Percentiles rank a stretch among this genome's conserved stretches.
Conservation (phyloP, 2,329 filamentous ascomycete species). For the Penicillium digitatum region DNA sequence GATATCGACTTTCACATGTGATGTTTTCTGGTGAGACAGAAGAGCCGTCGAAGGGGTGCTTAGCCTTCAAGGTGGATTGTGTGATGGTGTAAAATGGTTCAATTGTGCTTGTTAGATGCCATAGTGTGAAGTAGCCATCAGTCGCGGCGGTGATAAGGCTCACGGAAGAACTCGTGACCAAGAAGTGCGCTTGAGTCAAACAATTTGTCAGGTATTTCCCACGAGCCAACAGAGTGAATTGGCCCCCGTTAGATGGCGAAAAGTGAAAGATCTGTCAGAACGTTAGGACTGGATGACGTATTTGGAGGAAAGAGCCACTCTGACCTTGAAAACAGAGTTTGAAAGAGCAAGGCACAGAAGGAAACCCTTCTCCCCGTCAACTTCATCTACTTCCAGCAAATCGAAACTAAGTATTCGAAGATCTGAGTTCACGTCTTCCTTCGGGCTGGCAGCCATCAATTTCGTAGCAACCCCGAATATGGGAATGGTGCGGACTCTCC, state of each 20-base stretch:
- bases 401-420: slow-evolving; percentile 80
- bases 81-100: slow-evolving; percentile 28
- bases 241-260: slow-evolving; percentile 20
- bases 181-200: slow-evolving; percentile 59
- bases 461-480: slow-evolving; percentile 52
- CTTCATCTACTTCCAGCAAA: slow-evolving; percentile 38
- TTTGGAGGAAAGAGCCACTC: not conserved
- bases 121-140: slow-evolving; percentile 70
- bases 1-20: slow-evolving; percentile 39
- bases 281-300: slow-evolving; percentile 9
- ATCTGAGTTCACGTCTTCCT: slow-evolving; percentile 55
- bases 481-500: slow-evolving; percentile 61
- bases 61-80: slow-evolving; percentile 17
- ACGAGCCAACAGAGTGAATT: slow-evolving; percentile 46
- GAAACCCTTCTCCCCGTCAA: slow-evolving; percentile 39
- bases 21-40: slow-evolving; percentile 19
- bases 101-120: slow-evolving; percentile 43
- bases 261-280: slow-evolving; percentile 46
- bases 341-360: slow-evolving; percentile 72
- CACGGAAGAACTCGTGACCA: slow-evolving; percentile 44
- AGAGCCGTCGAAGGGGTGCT: slow-evolving; percentile 22
- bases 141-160: slow-evolving; percentile 64
- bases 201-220: slow-evolving; percentile 69
- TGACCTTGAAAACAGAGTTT: slow-evolving; percentile 69
- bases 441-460: slow-evolving; percentile 50